A percentile compares a stretch with the other conserved stretches of the same genome.
Conservation (phyloP, 768 basidiomycete species). For the Melanogaster broomeanus region DNA sequence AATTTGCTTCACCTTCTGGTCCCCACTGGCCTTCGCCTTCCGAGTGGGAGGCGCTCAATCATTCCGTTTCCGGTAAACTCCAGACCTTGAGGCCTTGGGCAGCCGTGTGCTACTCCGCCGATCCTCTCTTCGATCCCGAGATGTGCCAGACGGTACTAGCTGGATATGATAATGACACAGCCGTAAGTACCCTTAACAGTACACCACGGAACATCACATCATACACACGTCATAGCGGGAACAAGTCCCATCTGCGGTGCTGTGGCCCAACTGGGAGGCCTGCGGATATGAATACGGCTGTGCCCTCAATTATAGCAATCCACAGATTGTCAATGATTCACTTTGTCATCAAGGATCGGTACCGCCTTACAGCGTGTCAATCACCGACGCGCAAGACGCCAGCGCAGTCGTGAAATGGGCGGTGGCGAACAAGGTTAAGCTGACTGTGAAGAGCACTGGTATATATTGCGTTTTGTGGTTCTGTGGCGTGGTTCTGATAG, state of each 20-base stretch:
- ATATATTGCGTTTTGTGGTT: neutral
- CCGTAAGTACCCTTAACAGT: neutral
- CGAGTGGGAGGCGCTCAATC: slow-evolving; percentile 1
- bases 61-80: slow-evolving; percentile 1
- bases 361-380: slow-evolving; percentile 17
- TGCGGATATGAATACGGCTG: slow-evolving; percentile 16
- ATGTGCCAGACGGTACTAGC: slow-evolving; percentile 5
- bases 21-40: neutral
- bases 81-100: slow-evolving; percentile 6
- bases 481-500: neutral
- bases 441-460: slow-evolving; percentile 25
- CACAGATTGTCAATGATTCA: slow-evolving; percentile 11
- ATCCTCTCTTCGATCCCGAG: slow-evolving; percentile 1
- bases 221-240: slow-evolving; percentile 10
- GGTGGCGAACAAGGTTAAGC: slow-evolving; percentile 8
- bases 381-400: slow-evolving; percentile 15
- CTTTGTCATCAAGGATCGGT: slow-evolving; percentile 13
- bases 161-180: slow-evolving; percentile 4
- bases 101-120: slow-evolving; percentile 6
- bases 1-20: neutral
- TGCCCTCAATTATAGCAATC: slow-evolving; percentile 18
- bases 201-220: neutral
- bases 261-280: slow-evolving; percentile 23
- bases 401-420: slow-evolving; percentile 20
- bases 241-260: slow-evolving; percentile 11